phyloP scores from a whole-genome alignment of 805 yeast genomes.

The Lipomyces anomalus region DNA sequence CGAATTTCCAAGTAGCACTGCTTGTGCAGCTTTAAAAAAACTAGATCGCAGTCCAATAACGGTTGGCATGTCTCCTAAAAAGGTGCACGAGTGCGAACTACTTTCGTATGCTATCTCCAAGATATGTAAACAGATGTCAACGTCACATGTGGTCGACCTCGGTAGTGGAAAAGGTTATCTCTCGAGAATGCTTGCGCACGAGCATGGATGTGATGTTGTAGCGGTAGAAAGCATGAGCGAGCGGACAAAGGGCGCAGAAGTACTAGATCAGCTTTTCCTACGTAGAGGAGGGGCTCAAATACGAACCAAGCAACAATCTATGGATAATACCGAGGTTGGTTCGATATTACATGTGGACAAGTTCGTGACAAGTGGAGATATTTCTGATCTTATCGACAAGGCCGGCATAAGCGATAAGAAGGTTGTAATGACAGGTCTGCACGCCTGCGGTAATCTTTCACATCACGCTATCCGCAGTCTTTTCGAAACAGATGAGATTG shows the following conservation, averaged over 20 bases:
- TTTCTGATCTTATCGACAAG: constrained; percentile 8
- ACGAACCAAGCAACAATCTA: too few relatives aligned
- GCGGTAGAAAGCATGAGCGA: constrained; percentile 21
- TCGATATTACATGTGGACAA: constrained; percentile 16
- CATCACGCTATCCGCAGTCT: constrained; percentile 22
- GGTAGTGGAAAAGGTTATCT: constrained; percentile 28
- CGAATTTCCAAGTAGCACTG: neutral
- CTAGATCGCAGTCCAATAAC: constrained; percentile 12
- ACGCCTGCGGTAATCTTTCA: constrained; percentile 26
- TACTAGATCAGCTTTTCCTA: constrained; percentile 16
- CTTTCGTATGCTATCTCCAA: constrained; percentile 11
- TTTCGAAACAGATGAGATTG: constrained; percentile 14
- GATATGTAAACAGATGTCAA: constrained; percentile 5
- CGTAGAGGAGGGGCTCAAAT: too few relatives aligned
- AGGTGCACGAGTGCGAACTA: constrained; percentile 24
- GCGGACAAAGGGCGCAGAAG: constrained; percentile 20
- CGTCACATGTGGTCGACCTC: constrained; percentile 23
- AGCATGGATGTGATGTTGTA: constrained; percentile 16
- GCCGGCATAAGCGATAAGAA: constrained; percentile 7
- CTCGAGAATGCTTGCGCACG: constrained; percentile 21
- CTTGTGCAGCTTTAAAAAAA: constrained; percentile 1
- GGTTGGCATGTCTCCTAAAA: constrained; percentile 26
- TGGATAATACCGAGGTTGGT: neutral
- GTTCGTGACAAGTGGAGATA: constrained; percentile 13
- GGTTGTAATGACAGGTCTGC: constrained; percentile 21